Conservation (phyloP, 192 early-diverging fungal species). For the Dissophora globulifera region DNA sequence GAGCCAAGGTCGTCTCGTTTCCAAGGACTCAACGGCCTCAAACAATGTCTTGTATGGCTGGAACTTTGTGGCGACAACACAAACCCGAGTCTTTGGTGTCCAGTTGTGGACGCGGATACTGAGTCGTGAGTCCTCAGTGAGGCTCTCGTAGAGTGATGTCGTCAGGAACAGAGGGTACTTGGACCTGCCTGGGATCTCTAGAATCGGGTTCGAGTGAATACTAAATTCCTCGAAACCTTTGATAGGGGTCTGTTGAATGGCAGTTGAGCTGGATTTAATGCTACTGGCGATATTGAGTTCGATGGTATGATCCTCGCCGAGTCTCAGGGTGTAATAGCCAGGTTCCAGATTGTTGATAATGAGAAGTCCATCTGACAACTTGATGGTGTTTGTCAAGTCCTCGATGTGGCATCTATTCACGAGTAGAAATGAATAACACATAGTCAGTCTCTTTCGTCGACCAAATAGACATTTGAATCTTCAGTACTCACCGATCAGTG, state of each 20-base stretch:
- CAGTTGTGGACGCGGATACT: conserved; percentile 32
- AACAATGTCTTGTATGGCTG: conserved; percentile 14
- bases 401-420: conserved; percentile 12
- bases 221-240: too few species aligned
- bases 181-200: too few species aligned
- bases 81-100: conserved; percentile 19
- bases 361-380: too few species aligned
- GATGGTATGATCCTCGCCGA: too few species aligned
- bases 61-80: conserved; percentile 27
- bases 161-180: too few species aligned
- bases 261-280: too few species aligned
- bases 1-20: not conserved
- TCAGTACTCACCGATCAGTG: not conserved
- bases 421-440: not conserved
- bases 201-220: too few species aligned
- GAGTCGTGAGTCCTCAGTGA: not conserved
- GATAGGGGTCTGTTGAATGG: too few species aligned
- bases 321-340: too few species aligned
- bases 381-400: too few species aligned
- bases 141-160: not conserved
- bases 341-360: too few species aligned
- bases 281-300: too few species aligned
- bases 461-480: not conserved
- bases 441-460: not conserved
- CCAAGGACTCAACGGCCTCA: not conserved